phyloP scores from a whole-genome alignment of 192 early-diverging fungal genomes.

The Entomortierella beljakovae region DNA sequence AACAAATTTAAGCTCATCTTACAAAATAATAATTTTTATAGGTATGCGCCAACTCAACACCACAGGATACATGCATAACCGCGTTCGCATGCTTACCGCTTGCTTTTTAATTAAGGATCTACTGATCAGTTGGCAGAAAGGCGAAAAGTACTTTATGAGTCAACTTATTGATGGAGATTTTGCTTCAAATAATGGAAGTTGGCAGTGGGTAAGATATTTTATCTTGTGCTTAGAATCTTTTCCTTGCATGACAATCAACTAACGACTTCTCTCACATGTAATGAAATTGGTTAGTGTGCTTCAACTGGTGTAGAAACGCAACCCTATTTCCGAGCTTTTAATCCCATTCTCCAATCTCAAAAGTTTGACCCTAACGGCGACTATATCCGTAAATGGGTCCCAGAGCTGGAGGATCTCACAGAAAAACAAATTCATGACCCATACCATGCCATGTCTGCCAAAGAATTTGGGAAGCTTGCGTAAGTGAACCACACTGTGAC shows the following conservation, averaged over 20 bases:
- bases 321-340: slow-evolving; percentile 78
- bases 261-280: slow-evolving; percentile 7
- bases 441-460: slow-evolving; percentile 38
- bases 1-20: not conserved
- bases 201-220: slow-evolving; percentile 66
- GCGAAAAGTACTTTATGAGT: slow-evolving; percentile 75
- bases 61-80: slow-evolving; percentile 74
- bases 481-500: slow-evolving; percentile 21
- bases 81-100: slow-evolving; percentile 70
- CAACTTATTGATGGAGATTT: slow-evolving; percentile 77
- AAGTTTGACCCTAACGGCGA: slow-evolving; percentile 68
- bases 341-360: slow-evolving; percentile 57
- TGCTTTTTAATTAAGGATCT: slow-evolving; percentile 62
- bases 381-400: slow-evolving; percentile 72
- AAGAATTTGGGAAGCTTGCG: slow-evolving; percentile 60
- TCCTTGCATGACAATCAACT: not conserved
- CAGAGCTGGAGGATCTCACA: slow-evolving; percentile 62
- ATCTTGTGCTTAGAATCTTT: not conserved
- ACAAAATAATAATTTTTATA: not conserved
- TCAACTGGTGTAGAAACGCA: slow-evolving; percentile 75
- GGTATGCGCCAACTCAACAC: slow-evolving; percentile 71
- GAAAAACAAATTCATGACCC: slow-evolving; percentile 69
- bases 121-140: slow-evolving; percentile 74
- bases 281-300: slow-evolving; percentile 55
- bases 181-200: slow-evolving; percentile 77